Base-by-base conservation (phyloP, 768 basidiomycete genomes). In the Grammothele lineata region DNA sequence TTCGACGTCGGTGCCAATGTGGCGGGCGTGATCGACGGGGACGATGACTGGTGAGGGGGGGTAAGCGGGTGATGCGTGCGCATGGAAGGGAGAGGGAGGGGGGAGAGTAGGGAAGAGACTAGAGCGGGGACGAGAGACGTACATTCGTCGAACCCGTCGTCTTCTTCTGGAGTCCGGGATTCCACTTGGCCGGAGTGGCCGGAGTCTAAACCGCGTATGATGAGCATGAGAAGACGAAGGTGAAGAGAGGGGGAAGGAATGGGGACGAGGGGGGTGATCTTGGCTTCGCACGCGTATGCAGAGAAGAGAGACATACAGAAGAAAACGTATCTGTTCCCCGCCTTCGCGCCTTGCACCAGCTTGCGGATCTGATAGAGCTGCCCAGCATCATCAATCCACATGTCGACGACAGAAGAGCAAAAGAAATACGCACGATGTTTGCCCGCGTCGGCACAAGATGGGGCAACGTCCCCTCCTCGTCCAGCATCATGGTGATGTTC, bases 71-170 rank as follows among this genome's bases (percentile, higher is more conserved):
- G 24, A 51, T 48, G 1, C 47, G 54, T 51, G 17, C n/a, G n/a
- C n/a, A n/a, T n/a, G 36, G 18, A 39, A n/a, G 12, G 5, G 37
- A 19, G 9, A 10, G 7, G 18, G 36, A 38, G 21, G 15, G 21
- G 1, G 6, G 15, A 1, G 17, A 3, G 6, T 11, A 18, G 22
- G 36, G 5, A 14, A 21, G 3, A 2, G 19, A 17, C 10, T 9
- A 11, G 5, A 14, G 9, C 5, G 27, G 9, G n/a, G 17, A 36
- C 6, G 15, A 19, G 18, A 12, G 19, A 26, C 60, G 3, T 32
- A 59, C 60, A 56, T 40, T 62, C 62, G 22, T 62, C 61, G 18
- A 50, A 33, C 12, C 55, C 57, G 24, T 63, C 62, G n/a, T 57
- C 57, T 32, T 62, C 57, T 1, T 34, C 43, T 37, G 4, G 32